These are phyloP conservation scores for Monilinia fructicola DNA, from an alignment of 2,329 filamentous ascomycete species.

Conservation along the genomic window DNA sequence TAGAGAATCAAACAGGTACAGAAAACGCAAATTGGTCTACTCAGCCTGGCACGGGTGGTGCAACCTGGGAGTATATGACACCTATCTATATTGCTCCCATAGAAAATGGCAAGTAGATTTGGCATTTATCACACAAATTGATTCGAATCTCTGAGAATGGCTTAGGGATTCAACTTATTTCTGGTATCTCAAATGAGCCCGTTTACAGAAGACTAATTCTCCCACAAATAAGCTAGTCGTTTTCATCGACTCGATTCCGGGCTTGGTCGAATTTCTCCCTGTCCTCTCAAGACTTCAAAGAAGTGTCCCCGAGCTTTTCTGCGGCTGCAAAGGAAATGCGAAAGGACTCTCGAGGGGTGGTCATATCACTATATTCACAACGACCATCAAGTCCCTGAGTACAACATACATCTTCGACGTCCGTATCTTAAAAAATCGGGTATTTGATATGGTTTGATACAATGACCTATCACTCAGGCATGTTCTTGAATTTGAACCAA, in stretches of 20 bases:
- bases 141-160: background rate
- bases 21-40: background rate
- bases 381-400: slow-evolving; percentile 1
- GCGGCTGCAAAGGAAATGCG: background rate
- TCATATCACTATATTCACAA: background rate
- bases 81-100: background rate
- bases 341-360: background rate
- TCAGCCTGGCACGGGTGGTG: background rate
- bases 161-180: background rate
- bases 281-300: background rate
- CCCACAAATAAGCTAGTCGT: background rate
- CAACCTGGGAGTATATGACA: background rate
- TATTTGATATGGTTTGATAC: slow-evolving; percentile 1
- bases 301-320: background rate
- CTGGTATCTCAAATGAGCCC: background rate
- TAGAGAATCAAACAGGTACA: background rate
- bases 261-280: background rate
- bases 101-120: background rate
- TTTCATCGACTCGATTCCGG: background rate
- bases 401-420: slow-evolving; percentile 12
- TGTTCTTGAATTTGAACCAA: slow-evolving; percentile 1
- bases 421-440: background rate
- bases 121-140: background rate
- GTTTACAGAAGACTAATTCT: background rate
- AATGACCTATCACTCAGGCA: background rate